Percentiles rank a stretch among this genome's conserved stretches.
Conservation (phyloP, 2,329 filamentous ascomycete genomes). For the Sporothrix mexicana region DNA sequence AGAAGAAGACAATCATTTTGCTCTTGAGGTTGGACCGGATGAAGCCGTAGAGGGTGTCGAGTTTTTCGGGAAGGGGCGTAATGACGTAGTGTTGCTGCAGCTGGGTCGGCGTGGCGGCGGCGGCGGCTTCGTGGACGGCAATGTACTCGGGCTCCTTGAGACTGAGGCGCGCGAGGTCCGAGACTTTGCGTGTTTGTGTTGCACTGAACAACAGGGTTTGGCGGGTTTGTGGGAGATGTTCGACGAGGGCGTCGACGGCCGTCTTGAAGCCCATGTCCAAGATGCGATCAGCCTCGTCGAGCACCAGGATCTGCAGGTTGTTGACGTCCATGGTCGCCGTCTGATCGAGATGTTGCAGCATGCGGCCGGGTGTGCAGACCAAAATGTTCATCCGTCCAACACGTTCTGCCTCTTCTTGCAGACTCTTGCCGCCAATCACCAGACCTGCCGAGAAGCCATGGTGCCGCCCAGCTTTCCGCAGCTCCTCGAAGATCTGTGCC, state of each 20-base stretch:
- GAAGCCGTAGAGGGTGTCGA: constrained; percentile 92
- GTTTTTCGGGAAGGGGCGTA: constrained; percentile 83
- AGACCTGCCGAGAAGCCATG: constrained; percentile 92
- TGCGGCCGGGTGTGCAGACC: constrained; percentile 91
- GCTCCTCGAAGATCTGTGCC: constrained; percentile 94
- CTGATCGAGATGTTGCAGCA: constrained; percentile 95
- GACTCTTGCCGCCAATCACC: constrained; percentile 89
- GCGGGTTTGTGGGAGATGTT: constrained; percentile 82
- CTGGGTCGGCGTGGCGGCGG: constrained; percentile 77
- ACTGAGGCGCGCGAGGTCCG: constrained; percentile 86
- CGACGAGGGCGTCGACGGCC: constrained; percentile 88
- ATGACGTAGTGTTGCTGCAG: constrained; percentile 92
- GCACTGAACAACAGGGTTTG: constrained; percentile 96
- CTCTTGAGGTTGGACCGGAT: constrained; percentile 87
- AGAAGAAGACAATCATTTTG: constrained; percentile 95
- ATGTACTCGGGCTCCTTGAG: constrained; percentile 93
- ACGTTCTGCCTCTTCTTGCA: constrained; percentile 85
- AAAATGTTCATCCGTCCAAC: constrained; percentile 94
- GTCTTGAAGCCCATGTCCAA: constrained; percentile 96
- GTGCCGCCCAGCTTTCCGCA: constrained; percentile 86
- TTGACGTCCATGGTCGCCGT: constrained; percentile 88
- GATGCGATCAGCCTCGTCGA: constrained; percentile 96
- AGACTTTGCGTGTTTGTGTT: constrained; percentile 93
- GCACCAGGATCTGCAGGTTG: constrained; percentile 87
- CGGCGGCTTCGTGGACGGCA: constrained; percentile 84